These are phyloP conservation scores for Blepharisma stoltei DNA, from an alignment of 73 alveolate genomes.

Conservation along the genomic window DNA sequence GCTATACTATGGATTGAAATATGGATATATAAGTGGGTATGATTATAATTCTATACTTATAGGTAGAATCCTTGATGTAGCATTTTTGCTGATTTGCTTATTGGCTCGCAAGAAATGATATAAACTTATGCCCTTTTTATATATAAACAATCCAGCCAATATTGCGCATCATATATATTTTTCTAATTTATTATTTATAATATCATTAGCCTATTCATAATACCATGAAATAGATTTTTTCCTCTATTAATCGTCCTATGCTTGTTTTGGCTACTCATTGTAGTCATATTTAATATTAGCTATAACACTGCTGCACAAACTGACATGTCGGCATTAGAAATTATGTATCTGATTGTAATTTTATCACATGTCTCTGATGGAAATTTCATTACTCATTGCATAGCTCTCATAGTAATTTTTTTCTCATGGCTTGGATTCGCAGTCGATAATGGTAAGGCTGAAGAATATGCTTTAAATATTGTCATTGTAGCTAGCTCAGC, in stretches of 20 bases:
- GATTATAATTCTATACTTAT: not conserved
- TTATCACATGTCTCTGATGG: not conserved
- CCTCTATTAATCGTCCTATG: not conserved
- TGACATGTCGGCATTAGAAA: slow-evolving; percentile 8
- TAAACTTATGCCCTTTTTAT: too few relatives aligned
- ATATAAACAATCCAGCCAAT: too few relatives aligned
- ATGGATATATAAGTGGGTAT: not conserved
- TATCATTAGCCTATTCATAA: too few relatives aligned
- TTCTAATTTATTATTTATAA: too few relatives aligned
- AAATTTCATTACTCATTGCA: not conserved
- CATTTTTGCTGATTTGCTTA: not conserved
- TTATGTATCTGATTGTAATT: not conserved
- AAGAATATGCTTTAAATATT: not conserved
- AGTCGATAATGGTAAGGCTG: too few relatives aligned
- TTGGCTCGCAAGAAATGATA: not conserved
- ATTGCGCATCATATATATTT: too few relatives aligned
- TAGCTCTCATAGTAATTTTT: not conserved
- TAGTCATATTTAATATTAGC: not conserved
- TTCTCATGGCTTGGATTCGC: not conserved
- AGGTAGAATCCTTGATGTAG: not conserved
- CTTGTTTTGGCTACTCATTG: not conserved
- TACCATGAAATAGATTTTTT: too few relatives aligned
- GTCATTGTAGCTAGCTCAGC: not conserved
- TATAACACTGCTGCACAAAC: not conserved
- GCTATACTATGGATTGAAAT: not conserved